A percentile compares a stretch with the other conserved stretches of the same genome.
Evolutionary conservation across 1,139 yeast genomes (phyloP).

Genomic region (Suzukiozyma palmioleophila): DNA sequence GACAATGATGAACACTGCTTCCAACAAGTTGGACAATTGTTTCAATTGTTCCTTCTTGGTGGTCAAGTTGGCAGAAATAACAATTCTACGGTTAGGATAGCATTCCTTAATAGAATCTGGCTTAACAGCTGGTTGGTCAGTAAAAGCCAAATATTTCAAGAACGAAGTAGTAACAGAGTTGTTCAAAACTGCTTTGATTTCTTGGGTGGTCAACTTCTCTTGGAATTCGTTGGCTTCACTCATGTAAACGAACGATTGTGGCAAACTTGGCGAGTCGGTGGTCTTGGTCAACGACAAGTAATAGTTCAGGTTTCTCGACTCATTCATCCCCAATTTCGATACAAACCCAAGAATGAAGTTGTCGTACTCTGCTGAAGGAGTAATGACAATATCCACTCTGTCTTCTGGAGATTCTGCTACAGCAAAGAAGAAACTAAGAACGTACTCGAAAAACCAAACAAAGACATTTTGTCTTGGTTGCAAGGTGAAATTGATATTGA

Average conservation of each 20-base stretch:
- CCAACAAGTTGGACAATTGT: conserved; percentile 45
- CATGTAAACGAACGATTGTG: conserved; percentile 80
- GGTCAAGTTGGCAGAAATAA: conserved; percentile 49
- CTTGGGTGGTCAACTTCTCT: conserved; percentile 51
- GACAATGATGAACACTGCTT: conserved; percentile 48
- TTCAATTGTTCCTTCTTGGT: conserved; percentile 41
- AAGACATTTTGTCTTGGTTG: conserved; percentile 79
- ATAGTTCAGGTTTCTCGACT: conserved; percentile 70
- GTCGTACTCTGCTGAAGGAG: conserved; percentile 55
- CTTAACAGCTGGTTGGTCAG: conserved; percentile 73
- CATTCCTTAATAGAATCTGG: conserved; percentile 55
- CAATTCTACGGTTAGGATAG: conserved; percentile 51
- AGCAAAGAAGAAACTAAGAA: conserved; percentile 52
- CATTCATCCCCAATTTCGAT: conserved; percentile 79
- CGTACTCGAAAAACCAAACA: conserved; percentile 54
- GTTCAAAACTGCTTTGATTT: conserved; percentile 43
- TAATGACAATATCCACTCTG: conserved; percentile 56
- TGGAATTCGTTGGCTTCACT: conserved; percentile 81
- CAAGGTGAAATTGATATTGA: conserved; percentile 59
- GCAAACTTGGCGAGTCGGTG: conserved; percentile 63
- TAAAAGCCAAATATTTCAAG: conserved; percentile 67
- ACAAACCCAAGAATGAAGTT: conserved; percentile 82
- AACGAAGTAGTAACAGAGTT: conserved; percentile 50
- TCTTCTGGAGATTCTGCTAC: conserved; percentile 53
- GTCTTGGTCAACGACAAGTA: conserved; percentile 83